A percentile compares a stretch with the other conserved stretches of the same genome.
These are phyloP conservation scores for Sclerotinia subarctica DNA, from an alignment of 2,329 filamentous ascomycete species.

Conservation along the genomic window DNA sequence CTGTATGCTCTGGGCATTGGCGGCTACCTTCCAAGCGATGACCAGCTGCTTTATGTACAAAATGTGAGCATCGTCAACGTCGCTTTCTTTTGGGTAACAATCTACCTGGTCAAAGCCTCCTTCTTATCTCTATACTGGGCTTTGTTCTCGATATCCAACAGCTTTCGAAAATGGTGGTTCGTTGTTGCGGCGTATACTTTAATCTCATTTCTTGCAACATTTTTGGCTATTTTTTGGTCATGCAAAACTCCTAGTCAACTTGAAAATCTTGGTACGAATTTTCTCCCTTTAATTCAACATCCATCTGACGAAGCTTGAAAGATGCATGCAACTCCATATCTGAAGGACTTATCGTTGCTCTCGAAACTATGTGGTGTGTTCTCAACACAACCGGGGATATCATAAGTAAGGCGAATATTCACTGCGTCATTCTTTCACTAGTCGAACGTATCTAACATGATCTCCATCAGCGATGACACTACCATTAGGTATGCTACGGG, in stretches of 20 bases:
- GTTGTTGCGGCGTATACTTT: slow-evolving; percentile 4
- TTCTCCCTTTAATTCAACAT: not conserved
- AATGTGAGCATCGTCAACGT: slow-evolving; percentile 12
- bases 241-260: slow-evolving; percentile 16
- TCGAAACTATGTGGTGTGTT: slow-evolving; percentile 18
- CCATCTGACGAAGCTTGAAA: not conserved
- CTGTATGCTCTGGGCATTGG: slow-evolving; percentile 10
- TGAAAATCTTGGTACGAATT: slow-evolving; percentile 4
- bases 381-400: slow-evolving; percentile 14
- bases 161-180: slow-evolving; percentile 4
- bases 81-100: slow-evolving; percentile 16
- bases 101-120: slow-evolving; percentile 16
- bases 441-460: not conserved
- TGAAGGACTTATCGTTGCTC: not conserved
- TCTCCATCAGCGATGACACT: not conserved
- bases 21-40: not conserved
- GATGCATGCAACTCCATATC: not conserved
- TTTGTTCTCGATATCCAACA: slow-evolving; percentile 2
- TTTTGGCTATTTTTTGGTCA: slow-evolving; percentile 14
- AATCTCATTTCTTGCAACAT: slow-evolving; percentile 8
- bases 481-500: slow-evolving; percentile 9
- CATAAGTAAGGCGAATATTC: slow-evolving; percentile 1
- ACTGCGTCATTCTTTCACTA: not conserved
- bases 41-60: not conserved
- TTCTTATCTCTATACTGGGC: slow-evolving; percentile 14